A percentile compares a stretch with the other conserved stretches of the same genome.
Conservation (phyloP, 2,329 filamentous ascomycete genomes). For the Hymenoscyphus fraxineus region DNA sequence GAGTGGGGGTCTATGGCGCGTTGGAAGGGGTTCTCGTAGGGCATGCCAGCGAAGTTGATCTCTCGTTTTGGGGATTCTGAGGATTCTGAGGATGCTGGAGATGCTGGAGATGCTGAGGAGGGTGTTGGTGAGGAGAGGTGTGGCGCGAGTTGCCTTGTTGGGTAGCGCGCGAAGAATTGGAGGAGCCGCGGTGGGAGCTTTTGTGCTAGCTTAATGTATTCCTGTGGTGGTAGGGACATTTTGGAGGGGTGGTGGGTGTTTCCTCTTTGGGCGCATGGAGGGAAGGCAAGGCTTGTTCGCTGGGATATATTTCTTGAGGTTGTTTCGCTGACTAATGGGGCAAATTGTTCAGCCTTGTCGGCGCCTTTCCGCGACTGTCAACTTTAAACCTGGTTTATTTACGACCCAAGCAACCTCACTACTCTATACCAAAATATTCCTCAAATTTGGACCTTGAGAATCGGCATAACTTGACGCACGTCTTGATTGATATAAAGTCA, state of each 20-base stretch:
- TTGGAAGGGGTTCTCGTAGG: conserved; percentile 70
- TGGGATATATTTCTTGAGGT: conserved; percentile 1
- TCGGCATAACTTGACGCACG: neutral
- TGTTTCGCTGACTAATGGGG: neutral
- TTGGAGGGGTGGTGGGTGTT: conserved; percentile 14
- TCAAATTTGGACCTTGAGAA: neutral
- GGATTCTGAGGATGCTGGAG: conserved; percentile 30
- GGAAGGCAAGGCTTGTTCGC: neutral
- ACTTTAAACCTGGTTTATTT: neutral
- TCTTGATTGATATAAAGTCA: neutral
- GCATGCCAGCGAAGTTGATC: neutral
- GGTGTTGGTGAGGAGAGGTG: conserved; percentile 7
- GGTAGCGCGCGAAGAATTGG: conserved; percentile 86
- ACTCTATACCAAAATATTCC: neutral
- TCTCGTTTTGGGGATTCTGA: neutral
- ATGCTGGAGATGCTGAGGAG: conserved; percentile 25
- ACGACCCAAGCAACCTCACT: neutral
- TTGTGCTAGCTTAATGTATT: conserved; percentile 55
- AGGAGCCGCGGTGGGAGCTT: conserved; percentile 73
- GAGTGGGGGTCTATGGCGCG: conserved; percentile 74
- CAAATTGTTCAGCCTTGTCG: conserved; percentile 5
- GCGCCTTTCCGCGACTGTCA: neutral
- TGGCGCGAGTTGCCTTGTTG: conserved; percentile 57
- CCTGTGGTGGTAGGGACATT: conserved; percentile 11
- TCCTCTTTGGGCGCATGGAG: conserved; percentile 1